A percentile compares a stretch with the other conserved stretches of the same genome.
Conservation (phyloP, 805 yeast genomes). For the Candida germanica region DNA sequence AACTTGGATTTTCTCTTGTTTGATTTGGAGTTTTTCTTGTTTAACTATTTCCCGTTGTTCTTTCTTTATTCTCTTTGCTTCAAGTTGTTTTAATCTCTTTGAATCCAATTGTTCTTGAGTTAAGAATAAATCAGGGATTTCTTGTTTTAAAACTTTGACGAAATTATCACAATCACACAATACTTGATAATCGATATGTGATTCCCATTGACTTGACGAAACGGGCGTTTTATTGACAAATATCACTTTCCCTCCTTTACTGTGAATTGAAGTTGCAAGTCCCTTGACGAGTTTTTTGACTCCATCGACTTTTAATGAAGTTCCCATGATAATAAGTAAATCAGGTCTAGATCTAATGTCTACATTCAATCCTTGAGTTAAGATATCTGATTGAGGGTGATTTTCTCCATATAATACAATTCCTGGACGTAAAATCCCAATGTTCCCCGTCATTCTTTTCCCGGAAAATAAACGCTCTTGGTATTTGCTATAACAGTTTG, state of each 20-base stretch:
- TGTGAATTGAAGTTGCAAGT: constrained; percentile 68
- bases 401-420: constrained; percentile 92
- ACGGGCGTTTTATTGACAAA: constrained; percentile 70
- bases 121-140: constrained; percentile 62
- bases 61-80: constrained; percentile 12
- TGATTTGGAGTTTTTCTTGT: constrained; percentile 6
- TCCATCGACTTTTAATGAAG: constrained; percentile 88
- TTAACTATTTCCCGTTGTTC: constrained; percentile 10
- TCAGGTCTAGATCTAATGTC: constrained; percentile 75
- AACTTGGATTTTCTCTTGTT: constrained; percentile 4
- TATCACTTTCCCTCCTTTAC: constrained; percentile 74
- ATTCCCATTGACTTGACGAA: constrained; percentile 61
- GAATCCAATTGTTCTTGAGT: constrained; percentile 50
- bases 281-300: constrained; percentile 73
- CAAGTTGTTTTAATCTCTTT: constrained; percentile 27
- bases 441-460: constrained; percentile 64
- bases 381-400: constrained; percentile 81
- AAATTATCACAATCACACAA: constrained; percentile 80
- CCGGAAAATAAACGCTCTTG: constrained; percentile 61
- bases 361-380: constrained; percentile 63
- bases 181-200: constrained; percentile 74
- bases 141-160: constrained; percentile 51
- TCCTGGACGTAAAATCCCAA: constrained; percentile 82
- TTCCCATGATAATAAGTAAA: constrained; percentile 83
- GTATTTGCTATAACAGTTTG: constrained; percentile 57